Base-by-base conservation (phyloP, 371 early-diverging fungal genomes). In the Dichotomocladium elegans region DNA sequence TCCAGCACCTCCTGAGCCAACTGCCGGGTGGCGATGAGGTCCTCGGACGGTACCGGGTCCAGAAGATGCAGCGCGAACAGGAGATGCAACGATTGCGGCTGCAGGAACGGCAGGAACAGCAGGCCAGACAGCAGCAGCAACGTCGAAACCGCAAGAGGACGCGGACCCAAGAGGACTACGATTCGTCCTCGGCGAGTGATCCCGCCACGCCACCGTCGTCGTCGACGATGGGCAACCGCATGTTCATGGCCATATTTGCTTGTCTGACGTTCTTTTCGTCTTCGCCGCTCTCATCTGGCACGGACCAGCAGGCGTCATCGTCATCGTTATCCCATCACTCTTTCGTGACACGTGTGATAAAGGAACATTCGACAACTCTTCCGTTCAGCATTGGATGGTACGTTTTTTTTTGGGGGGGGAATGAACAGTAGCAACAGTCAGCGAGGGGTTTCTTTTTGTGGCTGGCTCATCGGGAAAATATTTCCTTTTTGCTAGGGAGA, bases 21-120 rank as follows among this genome's bases (percentile, higher is more conserved):
- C 47, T 86, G 8, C 82, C 81, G 4, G 83, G 86, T 31, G 84
- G 82, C 8, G 55, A 61, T 12, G 81, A 79, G 27, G 48, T 77
- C n/a, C 55, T 75, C 8, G 58, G 58, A 2, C 62, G 55, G 1
- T 74, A 71, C 45, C 58, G 62, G 33, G 35, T 59, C 33, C 72
- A 75, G 47, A 64, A 67, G 45, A 51, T 60, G 21, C 72, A 69
- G 29, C 50, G 68, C 10, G 67, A 73, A 34, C 59, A 66, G 29
- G 64, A 64, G 28, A 17, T 60, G 22, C 64, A 62, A 3, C 57
- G 61, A 5, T 68, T 63, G 27, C 55, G 46, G 4, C 3, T 63
- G 21, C 6, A 53, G n/a, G 71, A 71, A 40, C 64, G 67, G 14
- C 60, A 66, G 45, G 17, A 57, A 7, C 57, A 59, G 34, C 47